These are phyloP conservation scores for Arabidopsis arenosa DNA, from an alignment of 345 rosid species.

Conservation along the genomic window DNA sequence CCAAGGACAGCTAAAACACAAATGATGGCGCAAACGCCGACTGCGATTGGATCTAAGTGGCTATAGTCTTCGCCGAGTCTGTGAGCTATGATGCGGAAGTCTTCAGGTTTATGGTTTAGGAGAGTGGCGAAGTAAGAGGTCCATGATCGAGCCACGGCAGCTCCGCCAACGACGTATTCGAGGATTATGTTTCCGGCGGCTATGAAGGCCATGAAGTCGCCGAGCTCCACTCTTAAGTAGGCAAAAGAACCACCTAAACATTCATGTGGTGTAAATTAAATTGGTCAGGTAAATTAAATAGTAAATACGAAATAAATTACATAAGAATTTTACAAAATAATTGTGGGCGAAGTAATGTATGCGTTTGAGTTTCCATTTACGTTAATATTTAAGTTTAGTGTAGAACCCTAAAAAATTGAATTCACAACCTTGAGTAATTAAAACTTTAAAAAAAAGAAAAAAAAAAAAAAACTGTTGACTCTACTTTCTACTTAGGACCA, in stretches of 20 bases:
- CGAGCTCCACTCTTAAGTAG: constrained; percentile 83
- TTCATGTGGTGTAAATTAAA: background rate
- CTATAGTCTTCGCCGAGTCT: constrained; percentile 58
- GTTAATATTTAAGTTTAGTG: background rate
- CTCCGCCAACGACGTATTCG: constrained; percentile 71
- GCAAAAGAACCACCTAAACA: constrained; percentile 85
- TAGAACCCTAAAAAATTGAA: background rate
- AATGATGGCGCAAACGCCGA: constrained; percentile 48
- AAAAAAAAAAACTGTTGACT: no score
- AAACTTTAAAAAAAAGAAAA: background rate
- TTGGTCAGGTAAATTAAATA: background rate
- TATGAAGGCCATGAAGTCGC: constrained; percentile 88
- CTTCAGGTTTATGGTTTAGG: constrained; percentile 66
- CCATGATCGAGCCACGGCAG: constrained; percentile 85
- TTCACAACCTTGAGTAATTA: background rate
- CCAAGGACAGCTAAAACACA: constrained; percentile 68
- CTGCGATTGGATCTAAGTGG: constrained; percentile 79
- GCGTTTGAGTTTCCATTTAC: background rate
- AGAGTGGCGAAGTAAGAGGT: constrained; percentile 91
- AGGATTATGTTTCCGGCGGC: constrained; percentile 89
- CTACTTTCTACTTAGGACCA: background rate
- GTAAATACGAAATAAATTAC: background rate
- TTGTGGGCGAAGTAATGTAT: background rate
- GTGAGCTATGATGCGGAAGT: constrained; percentile 61
- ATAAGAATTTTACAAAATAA: no score